A percentile compares a stretch with the other conserved stretches of the same genome.
Evolutionary conservation across 768 basidiomycete species (phyloP).

Genomic region (Cytidiella melzeri): DNA sequence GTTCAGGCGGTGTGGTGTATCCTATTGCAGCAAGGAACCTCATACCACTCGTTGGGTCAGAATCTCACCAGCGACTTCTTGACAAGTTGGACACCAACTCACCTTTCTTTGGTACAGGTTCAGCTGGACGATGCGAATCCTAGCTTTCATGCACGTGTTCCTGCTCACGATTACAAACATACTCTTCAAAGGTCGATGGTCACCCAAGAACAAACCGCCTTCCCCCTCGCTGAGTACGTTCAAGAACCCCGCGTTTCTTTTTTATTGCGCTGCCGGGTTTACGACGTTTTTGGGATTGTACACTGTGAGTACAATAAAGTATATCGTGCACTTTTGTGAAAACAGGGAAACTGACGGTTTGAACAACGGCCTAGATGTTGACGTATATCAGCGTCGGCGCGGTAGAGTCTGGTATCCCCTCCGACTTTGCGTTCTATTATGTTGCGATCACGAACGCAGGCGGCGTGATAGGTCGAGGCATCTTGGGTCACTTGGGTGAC

Average conservation of each 20-base stretch:
- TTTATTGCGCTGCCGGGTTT: constrained; percentile 54
- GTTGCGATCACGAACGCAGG: constrained; percentile 63
- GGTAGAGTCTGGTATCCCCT: constrained; percentile 38
- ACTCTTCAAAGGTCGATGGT: constrained; percentile 37
- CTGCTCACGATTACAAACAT: constrained; percentile 50
- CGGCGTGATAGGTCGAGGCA: constrained; percentile 55
- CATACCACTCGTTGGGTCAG: constrained; percentile 46
- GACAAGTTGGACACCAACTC: neutral
- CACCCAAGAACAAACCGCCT: constrained; percentile 45
- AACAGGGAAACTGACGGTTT: neutral
- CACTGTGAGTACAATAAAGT: constrained; percentile 37
- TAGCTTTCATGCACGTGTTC: constrained; percentile 56
- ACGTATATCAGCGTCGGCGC: constrained; percentile 65
- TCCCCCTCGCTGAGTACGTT: constrained; percentile 55
- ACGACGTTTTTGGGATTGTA: constrained; percentile 65
- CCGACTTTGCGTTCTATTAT: constrained; percentile 54
- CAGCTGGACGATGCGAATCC: constrained; percentile 67
- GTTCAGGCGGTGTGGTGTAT: constrained; percentile 60
- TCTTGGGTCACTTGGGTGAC: constrained; percentile 50
- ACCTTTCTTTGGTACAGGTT: too few relatives aligned
- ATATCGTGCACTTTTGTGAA: neutral
- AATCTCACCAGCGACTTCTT: neutral
- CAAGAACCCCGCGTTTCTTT: constrained; percentile 42
- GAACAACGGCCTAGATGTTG: constrained; percentile 36
- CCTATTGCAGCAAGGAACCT: constrained; percentile 57